Evolutionary conservation across 139 green algal genomes (phyloP).

Genomic region (Pedinophyceae sp.): DNA sequence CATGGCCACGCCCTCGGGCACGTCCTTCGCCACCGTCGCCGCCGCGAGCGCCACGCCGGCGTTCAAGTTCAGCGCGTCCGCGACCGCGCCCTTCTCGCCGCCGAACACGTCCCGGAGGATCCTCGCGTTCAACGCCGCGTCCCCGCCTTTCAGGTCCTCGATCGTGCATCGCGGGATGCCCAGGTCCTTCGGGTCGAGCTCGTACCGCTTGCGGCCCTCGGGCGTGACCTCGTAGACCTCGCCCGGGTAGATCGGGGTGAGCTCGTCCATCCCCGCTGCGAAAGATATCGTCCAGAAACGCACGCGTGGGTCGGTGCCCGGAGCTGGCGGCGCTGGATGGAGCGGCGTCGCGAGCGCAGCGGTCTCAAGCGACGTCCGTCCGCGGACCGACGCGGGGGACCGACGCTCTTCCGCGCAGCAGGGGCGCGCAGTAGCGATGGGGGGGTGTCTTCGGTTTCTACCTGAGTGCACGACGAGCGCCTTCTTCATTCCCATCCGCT

Average conservation of each 20-base stretch:
- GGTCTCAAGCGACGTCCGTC: too few relatives aligned
- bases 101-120: slow-evolving; percentile 80
- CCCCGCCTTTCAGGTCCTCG: slow-evolving; percentile 78
- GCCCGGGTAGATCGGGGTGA: slow-evolving; percentile 83
- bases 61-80: slow-evolving; percentile 78
- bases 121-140: slow-evolving; percentile 69
- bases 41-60: slow-evolving; percentile 69
- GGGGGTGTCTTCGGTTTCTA: too few relatives aligned
- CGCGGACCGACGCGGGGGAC: background rate
- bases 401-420: background rate
- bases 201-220: slow-evolving; percentile 23
- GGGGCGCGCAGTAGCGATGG: background rate
- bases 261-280: slow-evolving; percentile 90
- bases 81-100: slow-evolving; percentile 59
- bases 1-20: slow-evolving; percentile 73
- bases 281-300: too few relatives aligned
- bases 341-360: too few relatives aligned
- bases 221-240: slow-evolving; percentile 74
- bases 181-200: slow-evolving; percentile 56
- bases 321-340: too few relatives aligned
- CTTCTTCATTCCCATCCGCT: slow-evolving; percentile 59
- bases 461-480: slow-evolving; percentile 91
- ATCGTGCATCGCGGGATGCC: slow-evolving; percentile 80
- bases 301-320: too few relatives aligned
- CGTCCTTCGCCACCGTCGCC: slow-evolving; percentile 31